Evolutionary conservation across 768 basidiomycete species (phyloP).

Genomic region (Exsudoporus frostii): DNA sequence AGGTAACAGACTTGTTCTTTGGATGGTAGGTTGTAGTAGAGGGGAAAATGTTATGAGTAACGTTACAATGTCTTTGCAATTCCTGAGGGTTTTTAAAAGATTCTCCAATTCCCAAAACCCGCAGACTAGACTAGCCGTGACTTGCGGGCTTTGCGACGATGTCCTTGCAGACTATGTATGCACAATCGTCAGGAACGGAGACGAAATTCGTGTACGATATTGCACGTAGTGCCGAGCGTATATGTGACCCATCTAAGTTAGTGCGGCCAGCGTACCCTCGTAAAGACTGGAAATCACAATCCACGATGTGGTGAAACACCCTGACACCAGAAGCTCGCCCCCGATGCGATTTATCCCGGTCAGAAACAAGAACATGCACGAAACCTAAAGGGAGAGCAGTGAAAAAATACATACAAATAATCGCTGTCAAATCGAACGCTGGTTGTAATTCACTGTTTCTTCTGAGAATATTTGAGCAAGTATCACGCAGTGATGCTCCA

Average conservation of each 20-base stretch:
- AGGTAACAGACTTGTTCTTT: constrained; percentile 78
- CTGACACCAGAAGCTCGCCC: background rate
- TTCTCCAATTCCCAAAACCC: background rate
- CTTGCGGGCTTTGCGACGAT: background rate
- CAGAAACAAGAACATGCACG: background rate
- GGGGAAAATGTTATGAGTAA: background rate
- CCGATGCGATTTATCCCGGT: background rate
- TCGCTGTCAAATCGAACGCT: background rate
- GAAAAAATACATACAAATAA: background rate
- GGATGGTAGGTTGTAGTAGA: constrained; percentile 55
- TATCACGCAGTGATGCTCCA: background rate
- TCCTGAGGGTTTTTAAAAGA: background rate
- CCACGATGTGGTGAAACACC: background rate
- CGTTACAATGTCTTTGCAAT: background rate
- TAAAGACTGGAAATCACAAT: background rate
- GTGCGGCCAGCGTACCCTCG: background rate
- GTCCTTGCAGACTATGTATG: background rate
- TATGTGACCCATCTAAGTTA: no score
- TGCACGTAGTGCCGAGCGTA: background rate
- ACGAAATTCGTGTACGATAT: background rate
- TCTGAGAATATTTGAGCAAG: background rate
- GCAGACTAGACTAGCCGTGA: background rate
- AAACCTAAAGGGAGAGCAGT: background rate
- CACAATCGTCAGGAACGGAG: background rate
- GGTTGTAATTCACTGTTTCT: background rate